phyloP scores from a whole-genome alignment of 805 yeast genomes.

The Torulaspora maleeae region DNA sequence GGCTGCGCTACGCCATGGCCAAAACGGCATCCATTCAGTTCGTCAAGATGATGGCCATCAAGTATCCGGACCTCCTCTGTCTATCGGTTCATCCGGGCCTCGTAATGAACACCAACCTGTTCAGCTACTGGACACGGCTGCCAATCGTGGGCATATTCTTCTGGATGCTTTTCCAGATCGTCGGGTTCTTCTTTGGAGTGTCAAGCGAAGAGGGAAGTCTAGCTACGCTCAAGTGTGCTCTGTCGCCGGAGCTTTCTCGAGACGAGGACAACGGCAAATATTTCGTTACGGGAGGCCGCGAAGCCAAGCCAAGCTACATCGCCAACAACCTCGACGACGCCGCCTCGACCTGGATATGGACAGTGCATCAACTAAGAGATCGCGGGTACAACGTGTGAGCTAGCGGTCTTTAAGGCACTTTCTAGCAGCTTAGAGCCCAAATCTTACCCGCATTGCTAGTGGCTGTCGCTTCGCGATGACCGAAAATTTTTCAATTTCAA shows the following conservation, averaged over 20 bases:
- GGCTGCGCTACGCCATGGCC: constrained; percentile 74
- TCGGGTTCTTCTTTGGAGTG: constrained; percentile 67
- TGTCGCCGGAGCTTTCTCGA: constrained; percentile 46
- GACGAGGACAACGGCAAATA: constrained; percentile 67
- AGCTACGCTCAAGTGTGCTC: constrained; percentile 58
- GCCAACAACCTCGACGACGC: constrained; percentile 59
- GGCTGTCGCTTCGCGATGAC: neutral
- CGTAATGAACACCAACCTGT: constrained; percentile 75
- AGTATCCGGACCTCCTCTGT: constrained; percentile 61
- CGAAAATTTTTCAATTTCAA: neutral
- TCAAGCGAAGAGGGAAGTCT: constrained; percentile 66
- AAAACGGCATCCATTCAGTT: constrained; percentile 76
- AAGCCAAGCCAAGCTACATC: constrained; percentile 51
- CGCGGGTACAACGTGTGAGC: constrained; percentile 41
- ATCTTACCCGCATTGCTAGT: neutral
- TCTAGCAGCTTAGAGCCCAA: neutral
- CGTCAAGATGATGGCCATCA: constrained; percentile 55
- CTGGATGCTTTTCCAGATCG: constrained; percentile 65
- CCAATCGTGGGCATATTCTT: constrained; percentile 74
- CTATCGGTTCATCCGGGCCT: constrained; percentile 78
- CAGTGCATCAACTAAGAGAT: constrained; percentile 53
- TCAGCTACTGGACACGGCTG: constrained; percentile 69
- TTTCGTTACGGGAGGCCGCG: constrained; percentile 56
- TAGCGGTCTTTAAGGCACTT: neutral
- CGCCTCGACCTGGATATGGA: constrained; percentile 76